These are phyloP conservation scores for Malbranchea cinnamomea DNA, from an alignment of 2,329 filamentous ascomycete genomes.

Conservation along the genomic window DNA sequence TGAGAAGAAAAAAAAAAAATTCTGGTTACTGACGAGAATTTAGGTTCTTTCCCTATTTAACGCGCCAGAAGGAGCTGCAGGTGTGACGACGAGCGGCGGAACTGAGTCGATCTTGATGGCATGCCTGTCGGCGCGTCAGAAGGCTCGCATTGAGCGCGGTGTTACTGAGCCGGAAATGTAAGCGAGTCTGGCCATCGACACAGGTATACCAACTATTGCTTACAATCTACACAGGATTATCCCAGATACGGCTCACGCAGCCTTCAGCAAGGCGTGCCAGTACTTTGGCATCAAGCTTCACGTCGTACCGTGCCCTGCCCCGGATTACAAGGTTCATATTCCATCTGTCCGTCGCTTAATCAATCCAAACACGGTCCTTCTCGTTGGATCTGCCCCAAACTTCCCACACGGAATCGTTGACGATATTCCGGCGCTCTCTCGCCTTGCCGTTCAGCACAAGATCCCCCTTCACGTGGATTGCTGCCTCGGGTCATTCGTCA, in stretches of 20 bases:
- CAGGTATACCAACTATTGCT: conserved; percentile 1
- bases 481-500: conserved; percentile 88
- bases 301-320: conserved; percentile 72
- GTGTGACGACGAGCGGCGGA: conserved; percentile 80
- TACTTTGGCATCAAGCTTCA: conserved; percentile 98
- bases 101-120: conserved; percentile 97
- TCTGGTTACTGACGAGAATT: neutral
- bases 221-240: conserved; percentile 51
- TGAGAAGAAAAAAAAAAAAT: neutral
- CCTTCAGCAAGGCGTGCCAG: conserved; percentile 84
- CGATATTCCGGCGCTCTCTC: conserved; percentile 74
- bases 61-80: conserved; percentile 68
- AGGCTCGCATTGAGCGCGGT: conserved; percentile 69
- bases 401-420: conserved; percentile 98
- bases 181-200: conserved; percentile 17
- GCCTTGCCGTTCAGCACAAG: conserved; percentile 62
- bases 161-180: conserved; percentile 92
- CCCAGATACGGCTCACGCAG: conserved; percentile 85
- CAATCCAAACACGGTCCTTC: conserved; percentile 83
- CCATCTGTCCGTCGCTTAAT: conserved; percentile 66
- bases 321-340: conserved; percentile 70
- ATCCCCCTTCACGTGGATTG: conserved; percentile 92
- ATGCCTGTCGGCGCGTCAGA: conserved; percentile 76
- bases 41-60: conserved; percentile 67
- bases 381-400: conserved; percentile 91